phyloP scores from a whole-genome alignment of 805 yeast genomes.

The Kuraishia capsulata region DNA sequence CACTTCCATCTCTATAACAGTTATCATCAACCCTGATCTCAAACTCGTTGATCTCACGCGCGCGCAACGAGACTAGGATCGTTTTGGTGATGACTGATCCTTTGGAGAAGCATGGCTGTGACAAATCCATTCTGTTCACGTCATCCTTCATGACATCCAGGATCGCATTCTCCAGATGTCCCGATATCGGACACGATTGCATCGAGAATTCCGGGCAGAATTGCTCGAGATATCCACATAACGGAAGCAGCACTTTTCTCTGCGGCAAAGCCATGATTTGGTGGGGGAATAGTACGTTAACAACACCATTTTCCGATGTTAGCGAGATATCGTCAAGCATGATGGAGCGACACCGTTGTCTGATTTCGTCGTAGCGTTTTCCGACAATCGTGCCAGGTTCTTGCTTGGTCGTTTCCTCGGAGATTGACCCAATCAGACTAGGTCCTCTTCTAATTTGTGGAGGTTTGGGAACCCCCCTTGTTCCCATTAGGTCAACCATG shows the following conservation, averaged over 20 bases:
- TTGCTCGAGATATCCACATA: constrained; percentile 32
- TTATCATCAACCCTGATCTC: constrained; percentile 18
- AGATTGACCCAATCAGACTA: constrained; percentile 5
- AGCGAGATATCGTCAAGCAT: constrained; percentile 3
- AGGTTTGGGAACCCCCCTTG: constrained; percentile 1
- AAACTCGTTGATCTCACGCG: constrained; percentile 34
- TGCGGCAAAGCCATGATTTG: constrained; percentile 12
- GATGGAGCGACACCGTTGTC: constrained; percentile 2
- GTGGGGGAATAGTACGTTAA: neutral
- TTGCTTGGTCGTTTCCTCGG: constrained; percentile 4
- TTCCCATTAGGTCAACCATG: neutral
- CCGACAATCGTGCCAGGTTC: constrained; percentile 3
- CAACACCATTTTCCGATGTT: constrained; percentile 5
- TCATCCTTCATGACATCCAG: constrained; percentile 40
- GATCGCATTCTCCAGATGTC: constrained; percentile 34
- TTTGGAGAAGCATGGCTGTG: constrained; percentile 2
- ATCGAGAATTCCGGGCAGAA: constrained; percentile 42
- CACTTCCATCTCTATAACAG: neutral
- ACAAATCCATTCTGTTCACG: constrained; percentile 11
- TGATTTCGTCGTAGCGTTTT: constrained; percentile 1
- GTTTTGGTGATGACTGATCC: constrained; percentile 22
- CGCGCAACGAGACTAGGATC: constrained; percentile 31
- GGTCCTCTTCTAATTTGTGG: constrained; percentile 1
- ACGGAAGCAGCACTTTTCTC: constrained; percentile 8
- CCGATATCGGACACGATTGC: constrained; percentile 40